A percentile compares a stretch with the other conserved stretches of the same genome.
phyloP scores from a whole-genome alignment of 805 yeast genomes.

The Zygoascus ofunaensis region DNA sequence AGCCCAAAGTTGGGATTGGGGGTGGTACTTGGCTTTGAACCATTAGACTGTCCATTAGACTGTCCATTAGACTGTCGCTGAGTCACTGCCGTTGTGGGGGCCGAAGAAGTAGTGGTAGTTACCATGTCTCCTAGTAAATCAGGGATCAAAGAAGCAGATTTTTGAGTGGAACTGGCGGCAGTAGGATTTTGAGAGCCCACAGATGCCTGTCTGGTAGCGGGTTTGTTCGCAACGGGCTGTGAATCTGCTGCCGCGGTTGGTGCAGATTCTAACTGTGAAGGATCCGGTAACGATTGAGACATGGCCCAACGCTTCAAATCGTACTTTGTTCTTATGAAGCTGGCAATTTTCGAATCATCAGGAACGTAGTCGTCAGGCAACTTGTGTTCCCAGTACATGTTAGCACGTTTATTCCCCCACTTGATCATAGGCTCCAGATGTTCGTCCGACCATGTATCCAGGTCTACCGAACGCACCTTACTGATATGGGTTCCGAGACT shows the following conservation, averaged over 20 bases:
- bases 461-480: constrained; percentile 77
- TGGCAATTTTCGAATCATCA: constrained; percentile 75
- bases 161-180: neutral
- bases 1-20: neutral
- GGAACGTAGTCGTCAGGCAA: constrained; percentile 66
- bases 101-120: neutral
- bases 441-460: constrained; percentile 94
- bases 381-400: constrained; percentile 74
- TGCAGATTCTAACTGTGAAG: constrained; percentile 32
- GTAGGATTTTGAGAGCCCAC: neutral
- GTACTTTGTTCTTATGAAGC: constrained; percentile 86
- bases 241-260: neutral
- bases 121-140: constrained; percentile 35
- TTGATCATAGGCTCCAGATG: constrained; percentile 71
- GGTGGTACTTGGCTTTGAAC: neutral
- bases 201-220: neutral
- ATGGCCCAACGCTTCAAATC: constrained; percentile 82
- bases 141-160: constrained; percentile 33
- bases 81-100: constrained; percentile 3
- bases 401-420: constrained; percentile 82
- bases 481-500: constrained; percentile 87
- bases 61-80: no score
- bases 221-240: neutral
- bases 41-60: neutral
- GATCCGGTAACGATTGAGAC: constrained; percentile 50